Conservation (phyloP, 768 basidiomycete species). For the Kwoniella mangroviensis region DNA sequence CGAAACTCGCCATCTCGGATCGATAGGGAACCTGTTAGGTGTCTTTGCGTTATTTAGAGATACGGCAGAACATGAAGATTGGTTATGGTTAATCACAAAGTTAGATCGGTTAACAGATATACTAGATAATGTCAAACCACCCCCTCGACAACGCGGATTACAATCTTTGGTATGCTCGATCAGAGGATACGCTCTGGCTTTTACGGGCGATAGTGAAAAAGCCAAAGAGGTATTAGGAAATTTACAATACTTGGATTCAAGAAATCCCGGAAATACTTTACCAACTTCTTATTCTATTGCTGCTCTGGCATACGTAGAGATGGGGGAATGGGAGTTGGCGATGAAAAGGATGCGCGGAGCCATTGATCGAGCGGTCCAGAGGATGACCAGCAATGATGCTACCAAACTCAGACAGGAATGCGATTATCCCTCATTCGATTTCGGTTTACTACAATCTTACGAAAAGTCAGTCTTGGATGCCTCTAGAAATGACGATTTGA, state of each 20-base stretch:
- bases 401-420: background rate
- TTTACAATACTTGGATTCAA: background rate
- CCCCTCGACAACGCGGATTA: background rate
- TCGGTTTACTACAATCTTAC: slow-evolving; percentile 15
- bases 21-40: slow-evolving; percentile 12
- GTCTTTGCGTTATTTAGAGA: slow-evolving; percentile 16
- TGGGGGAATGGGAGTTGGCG: slow-evolving; percentile 18
- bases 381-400: slow-evolving; percentile 2
- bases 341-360: slow-evolving; percentile 4
- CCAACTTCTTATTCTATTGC: slow-evolving; percentile 10
- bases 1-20: slow-evolving; percentile 10
- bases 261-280: background rate
- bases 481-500: slow-evolving; percentile 14
- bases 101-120: slow-evolving; percentile 2
- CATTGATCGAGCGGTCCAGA: slow-evolving; percentile 6
- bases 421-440: slow-evolving; percentile 18
- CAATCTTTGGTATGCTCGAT: background rate
- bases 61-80: slow-evolving; percentile 21
- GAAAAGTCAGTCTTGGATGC: background rate
- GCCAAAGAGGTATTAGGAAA: slow-evolving; percentile 14
- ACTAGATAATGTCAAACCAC: background rate
- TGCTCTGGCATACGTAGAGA: slow-evolving; percentile 5
- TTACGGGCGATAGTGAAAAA: slow-evolving; percentile 1
- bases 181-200: slow-evolving; percentile 18
- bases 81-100: slow-evolving; percentile 20